phyloP scores from a whole-genome alignment of 2,329 filamentous ascomycete genomes.

The Canariomyces notabilis region DNA sequence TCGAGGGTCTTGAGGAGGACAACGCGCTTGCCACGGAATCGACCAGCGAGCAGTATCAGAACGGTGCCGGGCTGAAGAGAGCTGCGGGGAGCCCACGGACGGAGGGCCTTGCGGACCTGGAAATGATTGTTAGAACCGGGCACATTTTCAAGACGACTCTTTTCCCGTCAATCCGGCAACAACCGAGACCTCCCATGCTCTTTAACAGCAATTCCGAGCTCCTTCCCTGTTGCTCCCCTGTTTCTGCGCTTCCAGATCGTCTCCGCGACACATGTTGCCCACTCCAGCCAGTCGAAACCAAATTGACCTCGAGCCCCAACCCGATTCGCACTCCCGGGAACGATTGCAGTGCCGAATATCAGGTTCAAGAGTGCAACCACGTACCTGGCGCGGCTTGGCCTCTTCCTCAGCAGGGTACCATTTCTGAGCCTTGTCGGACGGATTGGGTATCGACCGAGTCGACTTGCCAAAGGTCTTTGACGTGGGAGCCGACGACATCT shows the following conservation, averaged over 20 bases:
- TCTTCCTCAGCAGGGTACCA: slow-evolving; percentile 98
- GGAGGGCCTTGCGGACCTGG: slow-evolving; percentile 92
- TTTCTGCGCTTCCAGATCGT: slow-evolving; percentile 6
- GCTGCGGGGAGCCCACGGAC: slow-evolving; percentile 78
- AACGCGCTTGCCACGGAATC: slow-evolving; percentile 99
- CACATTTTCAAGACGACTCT: neutral
- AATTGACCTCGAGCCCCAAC: slow-evolving; percentile 13
- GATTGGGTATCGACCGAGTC: slow-evolving; percentile 82
- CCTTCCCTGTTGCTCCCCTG: slow-evolving; percentile 1
- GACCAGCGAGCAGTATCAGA: slow-evolving; percentile 97
- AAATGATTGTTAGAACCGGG: slow-evolving; percentile 28
- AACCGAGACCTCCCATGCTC: neutral
- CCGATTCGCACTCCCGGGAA: slow-evolving; percentile 9
- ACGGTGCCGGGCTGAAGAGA: slow-evolving; percentile 91
- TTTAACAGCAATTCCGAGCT: neutral
- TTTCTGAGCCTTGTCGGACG: slow-evolving; percentile 91
- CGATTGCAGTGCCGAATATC: slow-evolving; percentile 5
- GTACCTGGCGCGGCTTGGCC: slow-evolving; percentile 86
- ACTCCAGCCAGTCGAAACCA: slow-evolving; percentile 10
- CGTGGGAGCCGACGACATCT: slow-evolving; percentile 66
- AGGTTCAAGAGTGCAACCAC: slow-evolving; percentile 39
- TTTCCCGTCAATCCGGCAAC: neutral
- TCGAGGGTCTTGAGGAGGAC: slow-evolving; percentile 96
- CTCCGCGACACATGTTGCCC: slow-evolving; percentile 1
- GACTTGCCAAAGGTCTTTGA: slow-evolving; percentile 98